A percentile compares a stretch with the other conserved stretches of the same genome.
Evolutionary conservation across 257 asterid genomes (phyloP).

Genomic region (Prunella vulgaris): DNA sequence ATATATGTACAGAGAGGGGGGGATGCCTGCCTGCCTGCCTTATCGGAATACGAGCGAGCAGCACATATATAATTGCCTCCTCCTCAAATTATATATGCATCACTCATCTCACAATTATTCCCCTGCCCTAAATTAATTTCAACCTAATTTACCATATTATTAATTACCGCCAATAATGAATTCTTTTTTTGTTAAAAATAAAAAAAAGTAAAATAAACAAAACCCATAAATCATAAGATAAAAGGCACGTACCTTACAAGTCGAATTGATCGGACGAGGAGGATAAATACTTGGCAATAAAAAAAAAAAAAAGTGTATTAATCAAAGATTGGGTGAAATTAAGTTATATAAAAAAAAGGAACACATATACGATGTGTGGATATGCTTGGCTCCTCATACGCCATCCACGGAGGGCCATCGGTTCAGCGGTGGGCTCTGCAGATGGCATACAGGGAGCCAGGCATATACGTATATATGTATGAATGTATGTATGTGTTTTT

Average conservation of each 20-base stretch:
- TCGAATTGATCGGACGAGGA: neutral
- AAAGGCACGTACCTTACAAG: constrained; percentile 19
- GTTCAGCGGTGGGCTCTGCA: constrained; percentile 64
- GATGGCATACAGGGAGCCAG: constrained; percentile 99
- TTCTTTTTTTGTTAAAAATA: too few species aligned
- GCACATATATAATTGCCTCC: neutral
- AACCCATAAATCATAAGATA: neutral
- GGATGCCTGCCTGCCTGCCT: too few species aligned
- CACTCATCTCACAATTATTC: constrained; percentile 30
- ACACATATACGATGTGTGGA: constrained; percentile 27
- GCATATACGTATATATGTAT: constrained; percentile 51
- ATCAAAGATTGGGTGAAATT: neutral
- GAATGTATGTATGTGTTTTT: neutral
- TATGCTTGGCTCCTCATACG: constrained; percentile 99
- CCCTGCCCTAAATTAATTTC: neutral
- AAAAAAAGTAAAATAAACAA: neutral
- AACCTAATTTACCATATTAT: neutral
- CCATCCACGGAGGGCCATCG: constrained; percentile 90
- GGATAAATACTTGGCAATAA: too few species aligned
- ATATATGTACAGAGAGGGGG: constrained; percentile 32
- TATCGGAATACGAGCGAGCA: constrained; percentile 36
- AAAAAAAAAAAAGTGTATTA: too few species aligned
- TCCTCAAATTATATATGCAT: constrained; percentile 39
- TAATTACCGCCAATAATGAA: neutral
- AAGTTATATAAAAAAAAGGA: neutral